These are phyloP conservation scores for Talaromyces sp. DNA, from an alignment of 2,329 filamentous ascomycete species.

Conservation along the genomic window DNA sequence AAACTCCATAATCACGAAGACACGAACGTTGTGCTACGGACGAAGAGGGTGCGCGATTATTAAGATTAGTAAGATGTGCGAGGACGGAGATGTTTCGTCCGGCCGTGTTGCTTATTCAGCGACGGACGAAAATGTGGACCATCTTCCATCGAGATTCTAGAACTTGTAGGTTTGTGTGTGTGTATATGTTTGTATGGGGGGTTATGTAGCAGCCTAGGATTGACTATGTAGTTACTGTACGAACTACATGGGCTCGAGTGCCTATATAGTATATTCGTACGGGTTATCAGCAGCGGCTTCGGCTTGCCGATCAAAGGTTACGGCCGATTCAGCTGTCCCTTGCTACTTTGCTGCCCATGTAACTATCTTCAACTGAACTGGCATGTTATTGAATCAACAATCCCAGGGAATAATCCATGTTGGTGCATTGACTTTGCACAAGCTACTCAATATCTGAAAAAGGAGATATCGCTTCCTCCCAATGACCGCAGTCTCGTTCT, in stretches of 20 bases:
- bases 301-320: not conserved
- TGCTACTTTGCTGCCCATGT: too few species aligned
- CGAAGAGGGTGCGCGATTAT: not conserved
- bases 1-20: not conserved
- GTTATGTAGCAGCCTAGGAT: not conserved
- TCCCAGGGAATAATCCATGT: too few species aligned
- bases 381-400: too few species aligned
- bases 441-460: too few species aligned
- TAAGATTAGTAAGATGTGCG: not conserved
- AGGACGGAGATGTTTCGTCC: slow-evolving; percentile 5
- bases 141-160: too few species aligned
- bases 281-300: not conserved
- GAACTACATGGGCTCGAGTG: not conserved
- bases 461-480: not conserved
- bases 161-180: too few species aligned
- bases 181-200: too few species aligned
- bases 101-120: not conserved
- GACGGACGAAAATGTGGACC: not conserved
- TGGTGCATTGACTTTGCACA: too few species aligned
- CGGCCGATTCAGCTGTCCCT: not conserved
- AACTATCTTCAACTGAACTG: too few species aligned
- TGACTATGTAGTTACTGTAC: not conserved
- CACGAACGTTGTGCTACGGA: not conserved
- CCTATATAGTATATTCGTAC: too few species aligned
- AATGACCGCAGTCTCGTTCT: not conserved